A percentile compares a stretch with the other conserved stretches of the same genome.
Evolutionary conservation across 768 basidiomycete species (phyloP).

Genomic region (Lentinula raphanica): DNA sequence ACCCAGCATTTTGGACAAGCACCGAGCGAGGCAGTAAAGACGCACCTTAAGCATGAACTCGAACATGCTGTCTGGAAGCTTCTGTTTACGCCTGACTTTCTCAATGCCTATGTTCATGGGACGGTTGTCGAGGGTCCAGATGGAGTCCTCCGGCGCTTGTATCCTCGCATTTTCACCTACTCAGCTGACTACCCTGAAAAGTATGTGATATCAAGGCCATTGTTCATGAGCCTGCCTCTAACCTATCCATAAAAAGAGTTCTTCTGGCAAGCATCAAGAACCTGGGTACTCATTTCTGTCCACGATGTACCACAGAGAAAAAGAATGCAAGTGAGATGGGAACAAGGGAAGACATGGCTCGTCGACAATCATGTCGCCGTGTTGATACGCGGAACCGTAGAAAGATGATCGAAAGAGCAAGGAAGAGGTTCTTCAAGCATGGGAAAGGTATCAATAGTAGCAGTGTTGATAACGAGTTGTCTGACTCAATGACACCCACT

Average conservation of each 20-base stretch:
- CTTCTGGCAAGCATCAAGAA: background rate
- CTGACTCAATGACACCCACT: background rate
- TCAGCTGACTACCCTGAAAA: constrained; percentile 39
- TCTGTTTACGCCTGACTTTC: constrained; percentile 29
- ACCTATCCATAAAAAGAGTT: background rate
- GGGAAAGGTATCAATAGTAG: background rate
- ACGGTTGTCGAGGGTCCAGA: constrained; percentile 26
- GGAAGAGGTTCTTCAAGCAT: background rate
- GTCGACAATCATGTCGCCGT: background rate
- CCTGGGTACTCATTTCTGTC: background rate
- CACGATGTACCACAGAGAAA: background rate
- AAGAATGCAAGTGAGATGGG: background rate
- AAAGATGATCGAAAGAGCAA: background rate
- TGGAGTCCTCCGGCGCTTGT: constrained; percentile 24
- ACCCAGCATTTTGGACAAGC: constrained; percentile 7
- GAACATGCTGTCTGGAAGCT: constrained; percentile 14
- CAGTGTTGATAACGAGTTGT: background rate
- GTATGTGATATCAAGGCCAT: constrained; percentile 18
- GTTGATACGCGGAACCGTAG: background rate
- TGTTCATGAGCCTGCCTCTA: background rate
- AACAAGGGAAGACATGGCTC: background rate
- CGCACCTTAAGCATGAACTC: constrained; percentile 17
- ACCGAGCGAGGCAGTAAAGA: constrained; percentile 10
- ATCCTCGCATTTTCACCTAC: constrained; percentile 29
- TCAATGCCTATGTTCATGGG: constrained; percentile 26